Evolutionary conservation across 176 grass and related monocot species (phyloP), one percentile per base, ranked within the genome.

Genomic region (Miscanthus lutarioriparius): DNA sequence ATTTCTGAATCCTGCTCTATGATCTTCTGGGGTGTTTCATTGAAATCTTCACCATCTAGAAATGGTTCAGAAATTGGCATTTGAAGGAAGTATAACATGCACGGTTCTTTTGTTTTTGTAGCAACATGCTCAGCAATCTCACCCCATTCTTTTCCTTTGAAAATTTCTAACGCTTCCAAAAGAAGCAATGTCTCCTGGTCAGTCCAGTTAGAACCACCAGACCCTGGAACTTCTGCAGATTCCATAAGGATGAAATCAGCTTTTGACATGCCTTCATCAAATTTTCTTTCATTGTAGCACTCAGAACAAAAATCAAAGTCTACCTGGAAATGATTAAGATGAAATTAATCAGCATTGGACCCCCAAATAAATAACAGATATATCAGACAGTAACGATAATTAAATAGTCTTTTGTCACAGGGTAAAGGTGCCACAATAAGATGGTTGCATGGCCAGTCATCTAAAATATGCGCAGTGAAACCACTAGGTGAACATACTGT

Each of bases 201-300:
- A 87, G 89, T 91, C 94, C 91, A 97, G 44, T 80, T 93, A 72
- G 91, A 86, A 75, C 89, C 89, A 76, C 87, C 89, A 74, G 79
- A 86, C 59, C 91, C 89, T 85, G 87, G 40, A 85, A 78, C 70
- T 35, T 90, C 91, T 54, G 79, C 91, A 81, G 89, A 83, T 49
- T 93, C 91, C 94, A 97, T 97, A 66, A 94, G 85, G 78, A 97
- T 97, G 67, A 97, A 97, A 90, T 97, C 94, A 84, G 72, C 40
- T 72, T 72, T 85, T 73, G 91, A 80, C 94, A 97, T 97, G 64
- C 91, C 87, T 70, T 76, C 48, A 74, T 78, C 94, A 74, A 97
- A 91, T 59, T 97, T 97, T 78, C 76, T 76, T 56, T 86, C 85
- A 7, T 83, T 90, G 79, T 91, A 97, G 81, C 94, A 97, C 39